Conservation (phyloP, 208 protist species). For the Leishmania guyanensis region DNA sequence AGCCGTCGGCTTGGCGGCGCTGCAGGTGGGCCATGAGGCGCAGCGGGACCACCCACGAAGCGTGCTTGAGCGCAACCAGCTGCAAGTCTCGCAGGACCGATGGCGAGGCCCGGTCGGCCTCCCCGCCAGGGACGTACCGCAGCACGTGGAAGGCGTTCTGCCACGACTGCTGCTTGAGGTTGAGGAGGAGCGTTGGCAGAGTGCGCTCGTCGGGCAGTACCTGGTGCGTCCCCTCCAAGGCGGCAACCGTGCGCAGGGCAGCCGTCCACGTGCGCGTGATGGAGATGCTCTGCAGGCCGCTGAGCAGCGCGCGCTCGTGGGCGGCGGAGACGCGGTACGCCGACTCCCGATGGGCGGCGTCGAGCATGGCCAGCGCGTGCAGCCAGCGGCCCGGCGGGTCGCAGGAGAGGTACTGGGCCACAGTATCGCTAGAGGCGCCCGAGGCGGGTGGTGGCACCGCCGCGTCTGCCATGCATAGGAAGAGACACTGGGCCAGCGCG, state of each 20-base stretch:
- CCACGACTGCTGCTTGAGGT: slow-evolving; percentile 69
- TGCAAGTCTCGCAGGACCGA: slow-evolving; percentile 66
- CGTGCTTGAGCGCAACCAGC: slow-evolving; percentile 68
- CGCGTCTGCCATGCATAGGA: slow-evolving; percentile 58
- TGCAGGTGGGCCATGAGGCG: slow-evolving; percentile 29
- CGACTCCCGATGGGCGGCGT: slow-evolving; percentile 14
- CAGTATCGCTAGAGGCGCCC: not conserved
- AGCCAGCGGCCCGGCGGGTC: slow-evolving; percentile 43
- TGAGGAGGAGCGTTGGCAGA: slow-evolving; percentile 58
- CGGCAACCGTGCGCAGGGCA: slow-evolving; percentile 45
- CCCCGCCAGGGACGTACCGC: slow-evolving; percentile 26
- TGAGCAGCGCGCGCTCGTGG: slow-evolving; percentile 62
- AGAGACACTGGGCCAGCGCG: slow-evolving; percentile 70
- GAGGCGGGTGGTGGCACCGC: not conserved
- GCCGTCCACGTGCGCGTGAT: slow-evolving; percentile 54
- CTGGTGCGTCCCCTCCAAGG: slow-evolving; percentile 31
- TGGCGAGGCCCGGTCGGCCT: slow-evolving; percentile 15
- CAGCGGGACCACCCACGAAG: slow-evolving; percentile 63
- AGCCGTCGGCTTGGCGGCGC: slow-evolving; percentile 35
- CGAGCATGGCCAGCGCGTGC: slow-evolving; percentile 46
- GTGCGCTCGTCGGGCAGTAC: slow-evolving; percentile 54
- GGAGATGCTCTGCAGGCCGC: slow-evolving; percentile 72
- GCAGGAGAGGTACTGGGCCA: slow-evolving; percentile 26
- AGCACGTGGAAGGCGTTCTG: slow-evolving; percentile 72
- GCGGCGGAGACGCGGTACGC: slow-evolving; percentile 51